Evolutionary conservation across 2,329 filamentous ascomycete genomes (phyloP), one percentile per base, ranked within the genome.

Genomic region (Colletotrichum abscissum): DNA sequence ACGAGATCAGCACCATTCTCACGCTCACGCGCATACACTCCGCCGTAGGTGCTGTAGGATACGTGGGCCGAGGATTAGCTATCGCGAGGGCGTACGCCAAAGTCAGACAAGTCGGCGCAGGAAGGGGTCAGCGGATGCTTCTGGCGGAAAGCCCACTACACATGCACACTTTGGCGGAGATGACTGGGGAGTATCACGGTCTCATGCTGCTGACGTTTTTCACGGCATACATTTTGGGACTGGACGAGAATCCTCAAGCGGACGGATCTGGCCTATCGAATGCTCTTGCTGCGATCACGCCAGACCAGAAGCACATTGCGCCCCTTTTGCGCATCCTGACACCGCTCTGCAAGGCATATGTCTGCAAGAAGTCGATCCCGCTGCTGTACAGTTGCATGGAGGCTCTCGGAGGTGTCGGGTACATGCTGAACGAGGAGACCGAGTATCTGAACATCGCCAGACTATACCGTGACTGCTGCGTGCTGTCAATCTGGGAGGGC

Each of bases 401-500:
- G 77, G 85, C 86, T 1, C 84, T 93, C 0, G 92, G 92, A 8
- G 92, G 92, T 1, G 88, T 93, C 0, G 91, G 92, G 0, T 93
- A 93, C 76, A 86, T 92, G 28, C 86, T 91, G 77, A 92, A 92
- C 76, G 85, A 88, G 49, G 88, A 90, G 72, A 88, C 90, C 71
- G 90, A 91, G 63, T 87, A 90, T 49, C 60, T 75, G 19, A 95
- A 94, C 77, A 82, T 94, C 4, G 88, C 92, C 0, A 87, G 91
- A 7, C 83, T 94, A 1, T 90, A 91, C 76, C 88, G 93, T 8
- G 92, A 94, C 76, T 89, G 87, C 1, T 85, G 82, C 8, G 92
- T 94, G 3, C 82, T 90, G 63, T 87, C 89, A 16, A 94, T 94
- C 62, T 93, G 92, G 91, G 92, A 93, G 80, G 92, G 92, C 1